Evolutionary conservation across 148 eudicot species (phyloP).

Genomic region (Spergularia bocconei): DNA sequence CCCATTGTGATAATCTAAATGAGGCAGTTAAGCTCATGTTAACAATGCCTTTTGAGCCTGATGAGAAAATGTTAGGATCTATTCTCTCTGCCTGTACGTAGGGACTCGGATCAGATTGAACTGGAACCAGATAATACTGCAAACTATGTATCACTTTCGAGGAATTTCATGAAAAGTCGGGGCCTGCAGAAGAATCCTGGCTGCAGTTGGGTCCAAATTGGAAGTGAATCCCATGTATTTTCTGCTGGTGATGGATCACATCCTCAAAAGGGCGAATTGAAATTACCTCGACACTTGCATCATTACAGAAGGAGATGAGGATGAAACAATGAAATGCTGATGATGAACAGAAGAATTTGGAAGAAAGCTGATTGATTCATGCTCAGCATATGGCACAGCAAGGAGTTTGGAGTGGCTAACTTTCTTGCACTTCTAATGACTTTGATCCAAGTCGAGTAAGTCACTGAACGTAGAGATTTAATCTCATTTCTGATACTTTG

Average conservation of each 20-base stretch:
- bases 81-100: slow-evolving; percentile 36
- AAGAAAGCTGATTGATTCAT: no score
- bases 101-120: slow-evolving; percentile 34
- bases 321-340: neutral
- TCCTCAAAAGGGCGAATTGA: slow-evolving; percentile 33
- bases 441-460: no score
- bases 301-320: slow-evolving; percentile 38
- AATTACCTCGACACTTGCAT: slow-evolving; percentile 28
- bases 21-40: slow-evolving; percentile 33
- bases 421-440: no score
- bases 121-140: slow-evolving; percentile 36
- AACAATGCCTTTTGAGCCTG: slow-evolving; percentile 19
- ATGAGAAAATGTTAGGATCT: slow-evolving; percentile 33
- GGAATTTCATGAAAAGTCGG: slow-evolving; percentile 37
- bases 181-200: slow-evolving; percentile 39
- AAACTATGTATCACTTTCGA: slow-evolving; percentile 40
- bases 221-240: slow-evolving; percentile 40
- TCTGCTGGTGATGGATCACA: slow-evolving; percentile 44
- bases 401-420: no score
- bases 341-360: no score
- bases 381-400: no score
- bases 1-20: slow-evolving; percentile 34
- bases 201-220: slow-evolving; percentile 53
- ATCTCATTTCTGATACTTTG: no score
- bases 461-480: no score